Evolutionary conservation across 73 alveolate genomes (phyloP).

Genomic region (Urostyla sp.): DNA sequence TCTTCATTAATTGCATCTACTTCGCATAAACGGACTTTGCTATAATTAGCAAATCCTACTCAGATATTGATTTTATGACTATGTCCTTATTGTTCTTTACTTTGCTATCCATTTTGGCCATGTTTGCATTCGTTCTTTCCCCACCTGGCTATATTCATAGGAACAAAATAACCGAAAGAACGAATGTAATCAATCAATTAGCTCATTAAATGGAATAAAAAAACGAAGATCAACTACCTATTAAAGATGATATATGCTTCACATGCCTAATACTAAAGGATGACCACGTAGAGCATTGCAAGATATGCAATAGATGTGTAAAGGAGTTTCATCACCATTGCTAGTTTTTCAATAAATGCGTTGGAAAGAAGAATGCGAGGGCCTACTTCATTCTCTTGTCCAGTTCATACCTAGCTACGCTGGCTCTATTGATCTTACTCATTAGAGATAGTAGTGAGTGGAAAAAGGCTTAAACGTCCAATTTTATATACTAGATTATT

Average conservation of each 20-base stretch:
- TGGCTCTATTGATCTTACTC: neutral
- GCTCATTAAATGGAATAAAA: neutral
- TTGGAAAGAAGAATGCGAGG: slow-evolving; percentile 17
- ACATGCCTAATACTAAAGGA: slow-evolving; percentile 18
- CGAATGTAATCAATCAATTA: neutral
- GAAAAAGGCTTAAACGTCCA: neutral
- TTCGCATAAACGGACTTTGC: too few species aligned
- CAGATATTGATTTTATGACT: too few species aligned
- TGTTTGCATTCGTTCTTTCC: too few species aligned
- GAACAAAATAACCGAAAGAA: neutral
- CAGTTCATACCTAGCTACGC: neutral
- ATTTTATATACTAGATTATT: neutral
- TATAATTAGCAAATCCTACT: too few species aligned
- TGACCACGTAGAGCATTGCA: slow-evolving; percentile 33
- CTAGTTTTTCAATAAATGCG: slow-evolving; percentile 14
- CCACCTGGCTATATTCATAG: slow-evolving; percentile 23
- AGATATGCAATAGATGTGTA: slow-evolving; percentile 21
- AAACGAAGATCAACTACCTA: neutral
- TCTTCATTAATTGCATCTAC: too few species aligned
- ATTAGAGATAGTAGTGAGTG: neutral
- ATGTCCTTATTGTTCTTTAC: too few species aligned
- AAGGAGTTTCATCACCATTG: slow-evolving; percentile 10
- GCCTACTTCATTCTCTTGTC: slow-evolving; percentile 16
- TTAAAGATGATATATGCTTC: slow-evolving; percentile 4
- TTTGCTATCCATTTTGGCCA: too few species aligned